A percentile compares a stretch with the other conserved stretches of the same genome.
phyloP scores from a whole-genome alignment of 2,329 filamentous ascomycete species.

The Exophiala oligosperma region DNA sequence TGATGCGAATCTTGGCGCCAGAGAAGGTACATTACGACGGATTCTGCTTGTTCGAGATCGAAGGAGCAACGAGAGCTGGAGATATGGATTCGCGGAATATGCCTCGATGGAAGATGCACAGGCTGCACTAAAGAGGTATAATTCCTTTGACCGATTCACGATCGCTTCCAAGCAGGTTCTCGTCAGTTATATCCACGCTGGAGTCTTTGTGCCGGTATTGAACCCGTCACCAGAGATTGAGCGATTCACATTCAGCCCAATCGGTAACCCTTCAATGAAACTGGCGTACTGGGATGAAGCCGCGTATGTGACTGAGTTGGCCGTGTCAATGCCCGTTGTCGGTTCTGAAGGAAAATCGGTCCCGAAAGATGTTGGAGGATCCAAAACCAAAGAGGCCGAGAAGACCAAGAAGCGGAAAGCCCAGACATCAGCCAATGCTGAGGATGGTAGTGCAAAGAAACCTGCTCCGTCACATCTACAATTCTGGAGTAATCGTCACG shows the following conservation, averaged over 20 bases:
- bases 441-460: slow-evolving; percentile 44
- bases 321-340: slow-evolving; percentile 51
- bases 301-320: slow-evolving; percentile 67
- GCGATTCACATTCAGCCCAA: slow-evolving; percentile 67
- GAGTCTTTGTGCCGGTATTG: slow-evolving; percentile 76
- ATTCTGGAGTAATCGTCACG: slow-evolving; percentile 71
- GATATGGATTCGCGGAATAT: slow-evolving; percentile 84
- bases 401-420: slow-evolving; percentile 47
- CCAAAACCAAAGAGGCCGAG: slow-evolving; percentile 25
- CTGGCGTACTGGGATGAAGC: slow-evolving; percentile 76
- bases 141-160: slow-evolving; percentile 71
- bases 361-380: slow-evolving; percentile 29
- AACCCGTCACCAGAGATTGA: slow-evolving; percentile 59
- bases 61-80: slow-evolving; percentile 69
- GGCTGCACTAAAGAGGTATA: slow-evolving; percentile 70
- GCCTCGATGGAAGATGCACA: slow-evolving; percentile 73
- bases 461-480: slow-evolving; percentile 65
- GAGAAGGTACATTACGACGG: slow-evolving; percentile 71
- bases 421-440: slow-evolving; percentile 31
- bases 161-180: slow-evolving; percentile 72
- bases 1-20: slow-evolving; percentile 66
- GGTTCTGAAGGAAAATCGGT: slow-evolving; percentile 9
- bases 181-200: slow-evolving; percentile 76
- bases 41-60: slow-evolving; percentile 76
- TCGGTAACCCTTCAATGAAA: slow-evolving; percentile 66